Conservation (phyloP, 192 early-diverging fungal species). For the Coemansia sp. region DNA sequence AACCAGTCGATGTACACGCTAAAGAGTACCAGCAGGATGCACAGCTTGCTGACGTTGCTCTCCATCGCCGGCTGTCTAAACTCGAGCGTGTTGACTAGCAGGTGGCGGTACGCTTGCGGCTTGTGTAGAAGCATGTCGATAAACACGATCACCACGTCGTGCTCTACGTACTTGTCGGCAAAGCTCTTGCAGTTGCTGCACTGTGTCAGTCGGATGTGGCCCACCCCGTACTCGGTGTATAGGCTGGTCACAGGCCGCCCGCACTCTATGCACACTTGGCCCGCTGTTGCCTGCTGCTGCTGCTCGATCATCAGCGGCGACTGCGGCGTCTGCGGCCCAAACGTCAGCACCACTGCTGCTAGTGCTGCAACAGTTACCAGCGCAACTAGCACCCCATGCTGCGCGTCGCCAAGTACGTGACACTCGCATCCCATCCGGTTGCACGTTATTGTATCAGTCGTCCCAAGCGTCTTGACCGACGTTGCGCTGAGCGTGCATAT, state of each 20-base stretch:
- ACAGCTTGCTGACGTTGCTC: slow-evolving; percentile 72
- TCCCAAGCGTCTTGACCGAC: slow-evolving; percentile 23
- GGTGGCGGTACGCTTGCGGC: slow-evolving; percentile 82
- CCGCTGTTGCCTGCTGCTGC: slow-evolving; percentile 1
- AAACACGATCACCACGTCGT: slow-evolving; percentile 84
- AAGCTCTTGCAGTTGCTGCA: slow-evolving; percentile 78
- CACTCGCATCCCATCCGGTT: slow-evolving; percentile 59
- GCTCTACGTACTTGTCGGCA: slow-evolving; percentile 92
- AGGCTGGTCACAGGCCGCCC: slow-evolving; percentile 67
- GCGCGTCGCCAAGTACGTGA: slow-evolving; percentile 49
- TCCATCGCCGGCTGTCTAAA: slow-evolving; percentile 56
- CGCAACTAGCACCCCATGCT: slow-evolving; percentile 30
- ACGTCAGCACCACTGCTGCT: slow-evolving; percentile 40
- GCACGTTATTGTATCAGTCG: slow-evolving; percentile 34
- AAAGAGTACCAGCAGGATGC: slow-evolving; percentile 80
- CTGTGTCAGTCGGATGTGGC: slow-evolving; percentile 81
- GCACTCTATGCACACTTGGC: slow-evolving; percentile 75
- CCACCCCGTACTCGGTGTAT: slow-evolving; percentile 81
- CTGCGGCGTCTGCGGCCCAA: slow-evolving; percentile 47
- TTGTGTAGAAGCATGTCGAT: slow-evolving; percentile 93
- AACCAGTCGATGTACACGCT: slow-evolving; percentile 96
- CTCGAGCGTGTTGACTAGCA: slow-evolving; percentile 79
- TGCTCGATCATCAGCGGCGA: slow-evolving; percentile 47
- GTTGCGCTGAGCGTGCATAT: slow-evolving; percentile 57
- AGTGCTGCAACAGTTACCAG: slow-evolving; percentile 37